Base-by-base conservation (phyloP, 768 basidiomycete species). In the Leccinellum albellum region DNA sequence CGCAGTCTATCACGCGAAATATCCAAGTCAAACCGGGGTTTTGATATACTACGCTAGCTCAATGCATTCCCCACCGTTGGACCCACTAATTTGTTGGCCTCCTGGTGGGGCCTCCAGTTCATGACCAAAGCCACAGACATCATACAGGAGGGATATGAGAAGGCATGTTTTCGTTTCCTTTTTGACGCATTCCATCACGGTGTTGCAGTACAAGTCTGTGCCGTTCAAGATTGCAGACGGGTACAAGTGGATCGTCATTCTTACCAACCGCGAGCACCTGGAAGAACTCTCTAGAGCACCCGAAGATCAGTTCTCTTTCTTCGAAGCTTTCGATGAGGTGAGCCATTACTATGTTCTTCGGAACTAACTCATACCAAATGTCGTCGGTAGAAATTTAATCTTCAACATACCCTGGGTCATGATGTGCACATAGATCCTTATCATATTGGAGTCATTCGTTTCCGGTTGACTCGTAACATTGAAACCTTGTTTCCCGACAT, bases 281-380 rank as follows among this genome's bases (percentile, higher is more conserved):
- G 74, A 79, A 3, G 80, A 82, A 42, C 29, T 82, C 3, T 59
- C 69, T 0, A 76, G 65, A 47, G 76, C 76, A 14, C 14, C 23
- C 10, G 23, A 77, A 9, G 71, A 74, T 20, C 60, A 64, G 13
- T 56, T 82, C 17, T 78, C 77, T 6, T 59, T 72, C n/a, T 6
- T 20, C 0, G 71, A 67, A 32, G 72, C 72, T 0, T 53, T 59
- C 6, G 61, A 56, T 12, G 73, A 78, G 23, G 81, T 80, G 50
- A 54, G 74, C 13, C 51, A 7, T 31, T 1, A 5, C 40, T 20
- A 12, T 4, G 3, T 5, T 24, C 0, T 37, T 35, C 7, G 29
- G 3, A 20, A 21, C 14, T 5, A 0, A 15, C 26, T 21, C n/a
- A 9, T 20, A 21, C 51, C 20, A 10, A 48, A 48, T 10, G 2